Evolutionary conservation across 2,329 filamentous ascomycete genomes (phyloP).

Genomic region (Microcyclospora pomicola): DNA sequence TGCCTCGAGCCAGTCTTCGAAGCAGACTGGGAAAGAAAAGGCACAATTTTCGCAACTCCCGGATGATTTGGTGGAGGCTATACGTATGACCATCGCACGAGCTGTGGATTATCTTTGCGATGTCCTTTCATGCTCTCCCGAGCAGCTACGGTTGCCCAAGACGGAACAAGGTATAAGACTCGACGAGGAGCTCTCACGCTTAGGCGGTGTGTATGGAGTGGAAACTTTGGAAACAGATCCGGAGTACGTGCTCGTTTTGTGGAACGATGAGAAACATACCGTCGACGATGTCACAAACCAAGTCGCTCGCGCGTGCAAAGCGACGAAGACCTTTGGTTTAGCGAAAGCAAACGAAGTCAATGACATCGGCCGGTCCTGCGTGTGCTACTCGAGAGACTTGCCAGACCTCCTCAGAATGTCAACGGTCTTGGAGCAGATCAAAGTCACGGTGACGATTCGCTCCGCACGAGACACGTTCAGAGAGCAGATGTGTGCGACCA

Average conservation of each 20-base stretch:
- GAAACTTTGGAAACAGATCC: constrained; percentile 46
- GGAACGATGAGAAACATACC: constrained; percentile 99
- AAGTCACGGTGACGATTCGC: constrained; percentile 87
- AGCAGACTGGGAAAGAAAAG: constrained; percentile 38
- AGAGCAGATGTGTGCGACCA: constrained; percentile 96
- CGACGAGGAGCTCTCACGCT: constrained; percentile 68
- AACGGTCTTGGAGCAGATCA: constrained; percentile 82
- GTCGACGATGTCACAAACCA: constrained; percentile 82
- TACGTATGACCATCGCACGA: constrained; percentile 73
- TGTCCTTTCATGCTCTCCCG: constrained; percentile 92
- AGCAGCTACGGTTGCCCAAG: constrained; percentile 80
- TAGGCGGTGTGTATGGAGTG: constrained; percentile 54
- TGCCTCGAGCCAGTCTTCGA: constrained; percentile 9
- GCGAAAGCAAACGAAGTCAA: constrained; percentile 78
- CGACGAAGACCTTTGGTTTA: constrained; percentile 53
- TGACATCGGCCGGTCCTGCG: constrained; percentile 70
- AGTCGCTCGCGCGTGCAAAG: constrained; percentile 74
- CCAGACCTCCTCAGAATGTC: constrained; percentile 62
- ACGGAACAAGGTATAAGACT: constrained; percentile 64
- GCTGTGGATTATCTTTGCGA: constrained; percentile 93
- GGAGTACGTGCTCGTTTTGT: constrained; percentile 75
- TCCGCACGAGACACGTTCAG: constrained; percentile 90
- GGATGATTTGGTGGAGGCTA: constrained; percentile 58
- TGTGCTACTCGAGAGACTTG: constrained; percentile 63
- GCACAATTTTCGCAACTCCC: constrained; percentile 40